Conservation (phyloP, 495 filamentous ascomycete genomes). For the Polyplosphaeria fusca region DNA sequence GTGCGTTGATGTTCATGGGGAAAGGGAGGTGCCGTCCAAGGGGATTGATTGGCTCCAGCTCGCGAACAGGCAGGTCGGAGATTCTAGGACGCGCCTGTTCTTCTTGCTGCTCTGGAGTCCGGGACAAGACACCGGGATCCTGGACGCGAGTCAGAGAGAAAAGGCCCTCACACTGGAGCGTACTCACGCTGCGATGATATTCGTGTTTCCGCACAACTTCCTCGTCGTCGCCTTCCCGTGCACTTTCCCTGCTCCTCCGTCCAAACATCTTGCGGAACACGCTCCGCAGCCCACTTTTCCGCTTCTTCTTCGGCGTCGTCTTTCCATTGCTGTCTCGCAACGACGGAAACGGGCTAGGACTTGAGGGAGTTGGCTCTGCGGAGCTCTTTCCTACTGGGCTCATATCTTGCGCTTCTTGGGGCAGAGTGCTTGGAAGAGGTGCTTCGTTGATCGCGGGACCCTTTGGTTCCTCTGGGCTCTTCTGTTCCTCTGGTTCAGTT, state of each 20-base stretch:
- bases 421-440: not conserved
- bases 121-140: slow-evolving; percentile 27
- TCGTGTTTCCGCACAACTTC: slow-evolving; percentile 11
- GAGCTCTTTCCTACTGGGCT: slow-evolving; percentile 7
- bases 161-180: no score
- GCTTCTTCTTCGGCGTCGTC: slow-evolving; percentile 27
- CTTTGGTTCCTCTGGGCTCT: not conserved
- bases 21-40: slow-evolving; percentile 35
- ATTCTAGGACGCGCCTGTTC: slow-evolving; percentile 15
- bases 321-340: slow-evolving; percentile 14
- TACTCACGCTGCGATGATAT: slow-evolving; percentile 32
- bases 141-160: not conserved
- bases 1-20: slow-evolving; percentile 39
- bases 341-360: slow-evolving; percentile 25
- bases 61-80: slow-evolving; percentile 25
- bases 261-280: slow-evolving; percentile 36
- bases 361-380: slow-evolving; percentile 4
- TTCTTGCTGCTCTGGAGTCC: slow-evolving; percentile 9
- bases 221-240: not conserved
- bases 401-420: slow-evolving; percentile 13
- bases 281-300: slow-evolving; percentile 28
- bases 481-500: not conserved
- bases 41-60: slow-evolving; percentile 29
- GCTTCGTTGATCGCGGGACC: slow-evolving; percentile 13
- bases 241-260: slow-evolving; percentile 18